These are phyloP conservation scores for Trametes polyzona DNA, from an alignment of 1,284 basidiomycete species.

Conservation along the genomic window DNA sequence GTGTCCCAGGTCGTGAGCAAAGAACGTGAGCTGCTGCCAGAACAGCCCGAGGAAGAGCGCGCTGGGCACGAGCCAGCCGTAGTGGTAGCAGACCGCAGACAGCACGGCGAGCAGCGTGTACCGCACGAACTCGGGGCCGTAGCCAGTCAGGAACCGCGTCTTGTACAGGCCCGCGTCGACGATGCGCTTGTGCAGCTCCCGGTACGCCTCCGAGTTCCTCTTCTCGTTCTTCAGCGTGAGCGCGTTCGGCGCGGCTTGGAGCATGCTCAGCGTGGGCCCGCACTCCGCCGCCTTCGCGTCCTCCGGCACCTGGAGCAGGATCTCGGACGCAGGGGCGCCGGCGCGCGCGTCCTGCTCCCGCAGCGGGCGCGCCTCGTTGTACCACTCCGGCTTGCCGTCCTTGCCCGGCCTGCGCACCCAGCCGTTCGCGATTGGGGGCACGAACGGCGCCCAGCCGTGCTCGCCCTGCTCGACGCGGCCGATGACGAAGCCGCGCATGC, in stretches of 20 bases:
- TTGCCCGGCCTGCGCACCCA: slow-evolving; percentile 60
- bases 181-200: slow-evolving; percentile 77
- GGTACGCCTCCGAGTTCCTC: slow-evolving; percentile 81
- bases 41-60: slow-evolving; percentile 85
- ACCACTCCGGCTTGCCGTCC: slow-evolving; percentile 57
- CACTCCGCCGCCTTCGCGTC: slow-evolving; percentile 32
- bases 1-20: slow-evolving; percentile 95
- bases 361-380: slow-evolving; percentile 60
- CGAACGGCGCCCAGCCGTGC: slow-evolving; percentile 77
- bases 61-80: slow-evolving; percentile 68
- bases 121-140: slow-evolving; percentile 85
- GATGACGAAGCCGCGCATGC: slow-evolving; percentile 75
- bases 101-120: slow-evolving; percentile 68
- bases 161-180: slow-evolving; percentile 84
- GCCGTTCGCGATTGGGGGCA: slow-evolving; percentile 90
- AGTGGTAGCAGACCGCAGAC: slow-evolving; percentile 67
- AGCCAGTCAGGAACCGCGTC: slow-evolving; percentile 84
- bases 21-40: slow-evolving; percentile 96
- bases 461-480: slow-evolving; percentile 69
- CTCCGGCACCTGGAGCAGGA: slow-evolving; percentile 58
- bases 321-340: slow-evolving; percentile 55
- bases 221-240: slow-evolving; percentile 67
- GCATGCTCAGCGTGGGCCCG: slow-evolving; percentile 52
- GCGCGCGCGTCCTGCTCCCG: slow-evolving; percentile 39
- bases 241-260: slow-evolving; percentile 55